Evolutionary conservation across 2,329 filamentous ascomycete genomes (phyloP).

Genomic region (Aureobasidium sp.): DNA sequence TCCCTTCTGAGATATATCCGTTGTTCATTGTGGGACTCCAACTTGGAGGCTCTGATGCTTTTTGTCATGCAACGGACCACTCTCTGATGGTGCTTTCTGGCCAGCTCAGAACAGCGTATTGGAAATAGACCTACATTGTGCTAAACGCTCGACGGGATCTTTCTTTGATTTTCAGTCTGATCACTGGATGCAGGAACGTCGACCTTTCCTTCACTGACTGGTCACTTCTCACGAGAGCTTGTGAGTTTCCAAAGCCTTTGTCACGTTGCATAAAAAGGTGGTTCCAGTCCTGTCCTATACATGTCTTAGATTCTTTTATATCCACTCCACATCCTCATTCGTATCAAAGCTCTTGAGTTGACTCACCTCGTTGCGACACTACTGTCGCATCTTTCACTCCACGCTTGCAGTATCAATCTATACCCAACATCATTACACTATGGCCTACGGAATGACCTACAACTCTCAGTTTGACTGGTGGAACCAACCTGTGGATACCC

Average conservation of each 20-base stretch:
- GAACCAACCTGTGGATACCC: not conserved
- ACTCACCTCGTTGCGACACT: not conserved
- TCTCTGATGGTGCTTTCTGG: not conserved
- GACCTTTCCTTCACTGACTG: not conserved
- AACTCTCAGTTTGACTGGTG: not conserved
- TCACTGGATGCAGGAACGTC: slow-evolving; percentile 1
- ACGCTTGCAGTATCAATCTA: slow-evolving; percentile 1
- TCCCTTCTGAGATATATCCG: slow-evolving; percentile 4
- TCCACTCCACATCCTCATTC: not conserved
- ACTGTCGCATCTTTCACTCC: not conserved
- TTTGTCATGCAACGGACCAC: slow-evolving; percentile 11
- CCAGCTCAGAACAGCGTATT: slow-evolving; percentile 3
- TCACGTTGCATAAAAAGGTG: slow-evolving; percentile 3
- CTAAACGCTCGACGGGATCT: not conserved
- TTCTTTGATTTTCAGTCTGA: not conserved
- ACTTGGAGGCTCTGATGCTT: not conserved
- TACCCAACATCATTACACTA: not conserved
- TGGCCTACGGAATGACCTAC: not conserved
- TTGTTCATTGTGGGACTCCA: slow-evolving; percentile 6
- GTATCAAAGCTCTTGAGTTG: slow-evolving; percentile 1
- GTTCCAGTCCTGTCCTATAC: not conserved
- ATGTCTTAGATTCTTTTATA: slow-evolving; percentile 3
- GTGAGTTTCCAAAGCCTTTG: not conserved
- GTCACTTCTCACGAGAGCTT: not conserved
- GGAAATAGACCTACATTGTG: slow-evolving; percentile 7